These are phyloP conservation scores for Fusarium torulosum DNA, from an alignment of 2,329 filamentous ascomycete genomes.

Conservation along the genomic window DNA sequence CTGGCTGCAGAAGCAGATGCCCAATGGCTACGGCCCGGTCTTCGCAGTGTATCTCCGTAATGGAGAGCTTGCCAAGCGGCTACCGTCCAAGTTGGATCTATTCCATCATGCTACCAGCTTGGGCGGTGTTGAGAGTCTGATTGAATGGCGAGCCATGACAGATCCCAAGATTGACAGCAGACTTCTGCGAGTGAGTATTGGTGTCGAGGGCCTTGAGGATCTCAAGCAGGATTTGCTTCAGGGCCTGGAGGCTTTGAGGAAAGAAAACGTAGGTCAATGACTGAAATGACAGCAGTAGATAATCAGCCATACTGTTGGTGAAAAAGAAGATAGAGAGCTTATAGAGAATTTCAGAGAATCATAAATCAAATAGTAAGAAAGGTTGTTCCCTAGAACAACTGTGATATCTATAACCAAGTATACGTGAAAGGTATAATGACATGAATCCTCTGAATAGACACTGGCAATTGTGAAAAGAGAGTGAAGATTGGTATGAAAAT, in stretches of 20 bases:
- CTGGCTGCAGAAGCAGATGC: constrained; percentile 92
- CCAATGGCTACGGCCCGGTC: constrained; percentile 88
- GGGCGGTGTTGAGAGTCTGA: constrained; percentile 93
- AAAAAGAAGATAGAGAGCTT: constrained; percentile 3
- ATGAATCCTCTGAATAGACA: constrained; percentile 3
- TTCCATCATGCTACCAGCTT: constrained; percentile 97
- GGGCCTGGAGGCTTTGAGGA: constrained; percentile 70
- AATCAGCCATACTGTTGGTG: background rate
- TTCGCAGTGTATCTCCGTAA: constrained; percentile 79
- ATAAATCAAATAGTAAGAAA: constrained; percentile 7
- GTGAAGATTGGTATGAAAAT: constrained; percentile 1
- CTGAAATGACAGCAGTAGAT: background rate
- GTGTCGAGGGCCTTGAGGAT: constrained; percentile 89
- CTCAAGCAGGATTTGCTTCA: constrained; percentile 79
- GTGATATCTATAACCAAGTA: constrained; percentile 3
- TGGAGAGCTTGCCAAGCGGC: constrained; percentile 69
- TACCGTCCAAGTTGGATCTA: constrained; percentile 83
- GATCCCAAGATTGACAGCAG: constrained; percentile 78
- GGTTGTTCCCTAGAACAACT: constrained; percentile 4
- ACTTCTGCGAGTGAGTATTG: constrained; percentile 84
- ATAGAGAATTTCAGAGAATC: background rate
- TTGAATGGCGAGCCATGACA: constrained; percentile 95
- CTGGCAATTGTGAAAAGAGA: constrained; percentile 6
- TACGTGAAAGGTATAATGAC: constrained; percentile 1
- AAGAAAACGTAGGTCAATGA: constrained; percentile 2